Evolutionary conservation across 2,329 filamentous ascomycete genomes (phyloP).

Genomic region (Tolypocladium endophyticum): DNA sequence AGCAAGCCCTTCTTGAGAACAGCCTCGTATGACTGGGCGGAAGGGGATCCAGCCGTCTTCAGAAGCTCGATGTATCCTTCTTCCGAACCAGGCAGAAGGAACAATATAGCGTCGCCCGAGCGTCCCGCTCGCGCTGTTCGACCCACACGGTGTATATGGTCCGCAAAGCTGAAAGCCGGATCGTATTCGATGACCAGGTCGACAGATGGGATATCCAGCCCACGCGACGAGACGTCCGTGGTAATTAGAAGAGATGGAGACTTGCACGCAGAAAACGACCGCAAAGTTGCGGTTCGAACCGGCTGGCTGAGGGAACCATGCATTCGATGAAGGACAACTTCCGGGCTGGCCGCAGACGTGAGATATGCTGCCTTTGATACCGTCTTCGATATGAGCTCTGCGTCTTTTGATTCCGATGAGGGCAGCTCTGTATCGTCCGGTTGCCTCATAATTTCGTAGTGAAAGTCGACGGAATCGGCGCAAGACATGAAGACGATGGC

Average conservation of each 20-base stretch:
- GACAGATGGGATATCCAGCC: conserved; percentile 88
- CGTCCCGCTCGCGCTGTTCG: conserved; percentile 89
- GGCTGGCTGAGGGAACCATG: conserved; percentile 88
- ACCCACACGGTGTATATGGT: conserved; percentile 90
- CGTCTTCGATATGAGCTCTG: conserved; percentile 40
- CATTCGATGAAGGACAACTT: conserved; percentile 70
- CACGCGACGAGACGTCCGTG: conserved; percentile 91
- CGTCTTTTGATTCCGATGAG: conserved; percentile 17
- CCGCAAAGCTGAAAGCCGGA: conserved; percentile 83
- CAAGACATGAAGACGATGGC: conserved; percentile 95
- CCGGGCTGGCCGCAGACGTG: conserved; percentile 62
- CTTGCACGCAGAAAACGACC: conserved; percentile 63
- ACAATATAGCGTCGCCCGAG: conserved; percentile 76
- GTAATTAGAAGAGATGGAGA: conserved; percentile 78
- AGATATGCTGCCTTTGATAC: conserved; percentile 61
- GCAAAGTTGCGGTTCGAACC: conserved; percentile 75
- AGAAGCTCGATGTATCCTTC: conserved; percentile 81
- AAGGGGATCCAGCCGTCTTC: conserved; percentile 36
- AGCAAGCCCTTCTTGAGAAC: conserved; percentile 57
- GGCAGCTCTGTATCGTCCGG: conserved; percentile 18
- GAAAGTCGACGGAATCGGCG: conserved; percentile 93
- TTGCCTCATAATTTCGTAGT: conserved; percentile 69
- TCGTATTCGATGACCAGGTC: conserved; percentile 96
- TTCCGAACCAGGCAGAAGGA: conserved; percentile 82
- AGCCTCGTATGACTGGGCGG: conserved; percentile 40